Conservation (phyloP, 306 rosid species). For the Ceratonia siliqua region DNA sequence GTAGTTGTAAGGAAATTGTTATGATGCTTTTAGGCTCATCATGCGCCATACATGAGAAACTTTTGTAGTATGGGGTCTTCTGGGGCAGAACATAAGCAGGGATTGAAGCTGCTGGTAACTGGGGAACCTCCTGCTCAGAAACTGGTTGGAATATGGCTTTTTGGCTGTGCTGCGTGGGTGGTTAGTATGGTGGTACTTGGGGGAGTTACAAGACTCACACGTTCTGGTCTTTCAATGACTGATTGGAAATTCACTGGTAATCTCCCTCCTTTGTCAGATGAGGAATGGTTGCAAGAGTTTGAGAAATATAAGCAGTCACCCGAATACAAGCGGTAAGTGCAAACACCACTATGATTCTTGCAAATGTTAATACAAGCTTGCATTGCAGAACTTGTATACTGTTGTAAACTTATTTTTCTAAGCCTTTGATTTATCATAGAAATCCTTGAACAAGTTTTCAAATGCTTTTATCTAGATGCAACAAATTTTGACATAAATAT, state of each 20-base stretch:
- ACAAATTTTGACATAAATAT: no score
- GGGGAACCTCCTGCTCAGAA: conserved; percentile 74
- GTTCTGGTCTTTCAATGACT: conserved; percentile 97
- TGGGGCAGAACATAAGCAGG: conserved; percentile 49
- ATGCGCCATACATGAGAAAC: conserved; percentile 43
- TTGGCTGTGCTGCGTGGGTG: conserved; percentile 91
- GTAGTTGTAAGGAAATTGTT: conserved; percentile 20
- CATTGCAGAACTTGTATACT: background rate
- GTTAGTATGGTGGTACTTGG: conserved; percentile 93
- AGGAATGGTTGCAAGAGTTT: conserved; percentile 75
- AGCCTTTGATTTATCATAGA: background rate
- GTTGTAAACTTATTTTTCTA: background rate
- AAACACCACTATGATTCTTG: background rate
- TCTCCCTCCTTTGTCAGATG: conserved; percentile 71
- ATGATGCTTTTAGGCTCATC: conserved; percentile 48
- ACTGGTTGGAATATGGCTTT: conserved; percentile 87
- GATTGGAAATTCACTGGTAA: conserved; percentile 84
- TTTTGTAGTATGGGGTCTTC: conserved; percentile 50
- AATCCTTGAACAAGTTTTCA: background rate
- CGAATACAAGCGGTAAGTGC: conserved; percentile 71
- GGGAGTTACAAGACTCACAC: conserved; percentile 78
- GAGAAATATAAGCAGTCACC: conserved; percentile 87
- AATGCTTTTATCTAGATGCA: background rate
- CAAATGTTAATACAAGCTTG: background rate
- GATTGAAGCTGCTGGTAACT: conserved; percentile 65